Conservation (phyloP, 192 early-diverging fungal genomes). For the Coemansia sp. region DNA sequence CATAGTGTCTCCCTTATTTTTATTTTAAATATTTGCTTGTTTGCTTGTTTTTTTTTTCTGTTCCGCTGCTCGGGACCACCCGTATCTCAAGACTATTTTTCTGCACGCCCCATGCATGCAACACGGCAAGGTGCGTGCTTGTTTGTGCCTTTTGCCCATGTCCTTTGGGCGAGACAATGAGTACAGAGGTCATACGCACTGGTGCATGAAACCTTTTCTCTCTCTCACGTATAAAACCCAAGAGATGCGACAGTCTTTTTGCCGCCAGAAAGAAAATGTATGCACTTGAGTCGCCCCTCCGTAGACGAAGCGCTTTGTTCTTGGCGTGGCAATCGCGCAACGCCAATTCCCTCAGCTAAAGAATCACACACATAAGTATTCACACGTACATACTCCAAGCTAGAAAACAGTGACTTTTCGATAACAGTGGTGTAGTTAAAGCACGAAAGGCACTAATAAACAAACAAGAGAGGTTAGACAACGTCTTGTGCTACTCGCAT, state of each 20-base stretch:
- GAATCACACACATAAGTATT: no score
- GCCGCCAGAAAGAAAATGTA: not conserved
- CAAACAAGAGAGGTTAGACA: not conserved
- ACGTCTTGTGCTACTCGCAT: not conserved
- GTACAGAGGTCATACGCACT: not conserved
- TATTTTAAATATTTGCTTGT: not conserved
- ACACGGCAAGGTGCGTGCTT: conserved; percentile 4
- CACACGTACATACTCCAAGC: not conserved
- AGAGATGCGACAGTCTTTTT: not conserved
- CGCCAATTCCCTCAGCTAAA: not conserved
- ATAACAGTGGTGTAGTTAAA: conserved; percentile 2
- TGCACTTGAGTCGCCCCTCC: not conserved
- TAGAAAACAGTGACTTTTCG: not conserved
- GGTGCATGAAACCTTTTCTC: not conserved
- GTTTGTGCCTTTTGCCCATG: not conserved
- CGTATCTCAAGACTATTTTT: not conserved
- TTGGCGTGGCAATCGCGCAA: not conserved
- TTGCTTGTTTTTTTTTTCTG: not conserved
- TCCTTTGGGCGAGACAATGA: conserved; percentile 8
- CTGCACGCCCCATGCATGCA: conserved; percentile 7
- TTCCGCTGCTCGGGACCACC: not conserved
- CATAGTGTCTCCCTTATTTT: not conserved
- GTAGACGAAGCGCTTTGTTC: not conserved
- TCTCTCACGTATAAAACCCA: not conserved
- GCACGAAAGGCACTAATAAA: not conserved